Conservation (phyloP, 2,329 filamentous ascomycete genomes). For the Aspergillus ochraceus region DNA sequence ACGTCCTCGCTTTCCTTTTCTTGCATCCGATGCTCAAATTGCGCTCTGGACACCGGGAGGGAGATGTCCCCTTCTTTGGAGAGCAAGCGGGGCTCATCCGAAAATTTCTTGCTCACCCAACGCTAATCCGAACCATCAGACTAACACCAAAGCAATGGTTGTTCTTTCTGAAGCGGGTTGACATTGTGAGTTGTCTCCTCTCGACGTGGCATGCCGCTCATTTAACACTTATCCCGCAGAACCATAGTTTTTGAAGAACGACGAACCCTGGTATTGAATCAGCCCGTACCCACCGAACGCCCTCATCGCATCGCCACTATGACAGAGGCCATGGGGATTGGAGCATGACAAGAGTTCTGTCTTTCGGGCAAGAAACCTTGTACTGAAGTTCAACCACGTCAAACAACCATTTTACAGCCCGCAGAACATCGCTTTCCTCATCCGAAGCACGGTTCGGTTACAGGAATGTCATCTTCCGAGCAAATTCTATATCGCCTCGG, state of each 20-base stretch:
- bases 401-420: neutral
- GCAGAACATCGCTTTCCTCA: neutral
- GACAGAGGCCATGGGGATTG: neutral
- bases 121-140: neutral
- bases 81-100: neutral
- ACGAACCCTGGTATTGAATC: neutral
- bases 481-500: too few relatives aligned
- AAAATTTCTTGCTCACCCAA: neutral
- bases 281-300: neutral
- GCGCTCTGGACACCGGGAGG: too few relatives aligned
- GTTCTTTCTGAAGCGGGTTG: neutral
- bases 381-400: neutral
- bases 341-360: neutral
- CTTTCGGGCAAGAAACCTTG: neutral
- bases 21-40: too few relatives aligned
- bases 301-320: neutral
- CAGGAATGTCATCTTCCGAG: too few relatives aligned
- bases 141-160: neutral
- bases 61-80: neutral
- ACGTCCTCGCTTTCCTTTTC: too few relatives aligned
- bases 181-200: neutral
- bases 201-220: neutral
- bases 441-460: too few relatives aligned
- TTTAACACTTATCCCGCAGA: neutral
- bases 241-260: neutral